Base-by-base conservation (phyloP, 306 rosid genomes). In the Casuarina cunninghamiana region DNA sequence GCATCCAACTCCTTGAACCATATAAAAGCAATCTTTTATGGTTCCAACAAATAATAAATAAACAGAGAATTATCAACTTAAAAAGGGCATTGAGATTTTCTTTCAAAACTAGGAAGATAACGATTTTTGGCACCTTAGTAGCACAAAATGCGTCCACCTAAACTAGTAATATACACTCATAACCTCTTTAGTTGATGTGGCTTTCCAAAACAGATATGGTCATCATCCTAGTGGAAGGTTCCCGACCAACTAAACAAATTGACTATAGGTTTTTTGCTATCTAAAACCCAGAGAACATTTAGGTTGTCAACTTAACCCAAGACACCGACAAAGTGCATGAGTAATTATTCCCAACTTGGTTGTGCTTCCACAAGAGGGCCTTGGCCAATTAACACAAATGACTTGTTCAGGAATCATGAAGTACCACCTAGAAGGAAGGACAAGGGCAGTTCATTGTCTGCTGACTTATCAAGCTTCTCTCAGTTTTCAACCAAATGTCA, bases 1-100 rank as follows among this genome's bases (percentile, higher is more conserved):
- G 50, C 44, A 41, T 53, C 26, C 37, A 63, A 10, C 26, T 39
- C 69, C 77, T 49, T 38, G 55, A 80, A 58, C 62, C 42, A 16
- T 75, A 63, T 54, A 70, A 32, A 79, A 6, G 45, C 19, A 37
- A 73, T 37, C 3, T 32, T 54, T 45, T 63, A 12, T 2, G 26
- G 61, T 35, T 38, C 49, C 41, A 45, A 37, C 38, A 35, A 63
- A 12, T 6, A 38, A 16, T 10, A 11, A 62, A 62, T 35, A 15
- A 37, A 62, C 5, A 5, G 2, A 37, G 17, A 63, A 5, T 62
- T 62, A 62, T 17, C 5, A 66, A 42, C 71, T 67, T 42, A 43
- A 53, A 16, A 17, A 9, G 55, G 46, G 46, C 7, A 43, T 69
- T 7, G 17, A 50, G 50, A 53, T 75, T 16, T 69, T 46, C 63